Evolutionary conservation across 78 protist genomes (phyloP).

Genomic region (Polysphondylium violaceum): DNA sequence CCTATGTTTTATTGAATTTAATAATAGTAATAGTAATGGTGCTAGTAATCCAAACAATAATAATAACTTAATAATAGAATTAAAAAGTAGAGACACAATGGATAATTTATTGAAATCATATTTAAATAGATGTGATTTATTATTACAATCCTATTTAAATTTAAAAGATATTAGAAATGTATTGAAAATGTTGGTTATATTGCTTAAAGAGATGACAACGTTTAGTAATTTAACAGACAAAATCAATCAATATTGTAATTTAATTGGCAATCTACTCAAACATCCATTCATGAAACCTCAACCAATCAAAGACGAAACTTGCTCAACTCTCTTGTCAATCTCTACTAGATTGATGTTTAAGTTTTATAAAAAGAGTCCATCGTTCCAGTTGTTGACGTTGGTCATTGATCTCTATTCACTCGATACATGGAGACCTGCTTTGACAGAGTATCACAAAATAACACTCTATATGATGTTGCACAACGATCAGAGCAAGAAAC

Average conservation of each 20-base stretch:
- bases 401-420: slow-evolving; percentile 18
- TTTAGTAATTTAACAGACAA: slow-evolving; percentile 5
- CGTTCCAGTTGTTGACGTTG: slow-evolving; percentile 4
- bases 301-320: slow-evolving; percentile 3
- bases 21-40: not conserved
- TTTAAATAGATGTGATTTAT: slow-evolving; percentile 33
- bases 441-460: not conserved
- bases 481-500: slow-evolving; percentile 34
- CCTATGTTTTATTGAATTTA: slow-evolving; percentile 9
- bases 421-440: not conserved
- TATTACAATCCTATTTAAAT: slow-evolving; percentile 39
- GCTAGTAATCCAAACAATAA: not conserved
- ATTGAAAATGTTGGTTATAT: slow-evolving; percentile 39
- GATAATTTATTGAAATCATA: slow-evolving; percentile 17
- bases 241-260: not conserved
- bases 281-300: slow-evolving; percentile 6
- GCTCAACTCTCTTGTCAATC: slow-evolving; percentile 53
- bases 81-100: slow-evolving; percentile 6
- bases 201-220: slow-evolving; percentile 16
- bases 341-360: slow-evolving; percentile 4
- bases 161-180: slow-evolving; percentile 18
- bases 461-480: not conserved
- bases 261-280: slow-evolving; percentile 8
- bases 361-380: slow-evolving; percentile 26
- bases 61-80: slow-evolving; percentile 6